phyloP scores from a whole-genome alignment of 768 basidiomycete species.

The Serendipita sp. region DNA sequence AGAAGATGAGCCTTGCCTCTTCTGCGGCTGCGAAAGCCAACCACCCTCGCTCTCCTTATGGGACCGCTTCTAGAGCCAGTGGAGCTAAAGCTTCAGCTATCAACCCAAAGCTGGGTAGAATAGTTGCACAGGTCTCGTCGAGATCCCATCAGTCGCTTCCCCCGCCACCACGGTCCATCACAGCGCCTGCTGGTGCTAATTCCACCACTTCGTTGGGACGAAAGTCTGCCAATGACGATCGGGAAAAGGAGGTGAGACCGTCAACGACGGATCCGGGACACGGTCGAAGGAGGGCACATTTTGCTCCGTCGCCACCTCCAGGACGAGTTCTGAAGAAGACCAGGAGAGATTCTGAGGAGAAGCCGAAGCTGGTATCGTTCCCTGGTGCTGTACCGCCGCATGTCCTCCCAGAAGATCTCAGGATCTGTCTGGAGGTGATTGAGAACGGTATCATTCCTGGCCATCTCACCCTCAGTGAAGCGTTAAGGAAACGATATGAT shows the following conservation, averaged over 20 bases:
- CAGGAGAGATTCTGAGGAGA: constrained; percentile 6
- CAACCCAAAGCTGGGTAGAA: not conserved
- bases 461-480: constrained; percentile 71
- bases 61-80: constrained; percentile 16
- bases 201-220: constrained; percentile 67
- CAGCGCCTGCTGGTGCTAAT: constrained; percentile 22
- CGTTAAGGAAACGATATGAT: constrained; percentile 78
- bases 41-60: constrained; percentile 69
- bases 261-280: not conserved
- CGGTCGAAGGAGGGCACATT: not conserved
- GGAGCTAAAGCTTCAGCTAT: not conserved
- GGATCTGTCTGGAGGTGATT: constrained; percentile 72
- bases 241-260: not conserved
- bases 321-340: constrained; percentile 8
- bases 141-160: constrained; percentile 68
- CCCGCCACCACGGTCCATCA: constrained; percentile 41
- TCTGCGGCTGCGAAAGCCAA: constrained; percentile 33
- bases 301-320: constrained; percentile 8
- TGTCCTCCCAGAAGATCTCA: constrained; percentile 75
- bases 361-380: constrained; percentile 23
- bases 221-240: constrained; percentile 35
- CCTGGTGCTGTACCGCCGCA: constrained; percentile 42
- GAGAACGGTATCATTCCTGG: constrained; percentile 79
- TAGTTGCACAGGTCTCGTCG: constrained; percentile 37
- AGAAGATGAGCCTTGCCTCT: constrained; percentile 13